These are phyloP conservation scores for Salix arbutifolia DNA, from an alignment of 345 rosid species.

Conservation along the genomic window DNA sequence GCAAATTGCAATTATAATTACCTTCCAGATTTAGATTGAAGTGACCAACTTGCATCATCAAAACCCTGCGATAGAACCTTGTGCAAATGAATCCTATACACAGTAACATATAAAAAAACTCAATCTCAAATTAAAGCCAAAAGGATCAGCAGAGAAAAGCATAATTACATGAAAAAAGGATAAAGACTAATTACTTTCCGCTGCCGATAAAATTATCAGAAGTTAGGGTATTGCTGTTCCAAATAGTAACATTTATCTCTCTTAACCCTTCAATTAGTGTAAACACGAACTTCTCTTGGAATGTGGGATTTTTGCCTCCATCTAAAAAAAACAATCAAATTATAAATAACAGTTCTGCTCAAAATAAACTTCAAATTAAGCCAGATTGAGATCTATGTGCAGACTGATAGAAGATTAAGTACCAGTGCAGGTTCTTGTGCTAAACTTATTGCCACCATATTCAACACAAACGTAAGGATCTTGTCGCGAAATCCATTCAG, in stretches of 20 bases:
- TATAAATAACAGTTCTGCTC: neutral
- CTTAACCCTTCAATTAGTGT: slow-evolving; percentile 74
- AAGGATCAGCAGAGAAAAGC: neutral
- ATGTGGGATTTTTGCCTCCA: slow-evolving; percentile 78
- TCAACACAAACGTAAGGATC: slow-evolving; percentile 35
- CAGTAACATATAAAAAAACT: slow-evolving; percentile 10
- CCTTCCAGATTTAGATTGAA: slow-evolving; percentile 83
- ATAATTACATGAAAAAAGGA: neutral
- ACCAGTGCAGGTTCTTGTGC: slow-evolving; percentile 35
- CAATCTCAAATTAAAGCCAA: neutral
- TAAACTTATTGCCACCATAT: slow-evolving; percentile 26
- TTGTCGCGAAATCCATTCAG: slow-evolving; percentile 33
- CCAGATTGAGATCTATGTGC: neutral
- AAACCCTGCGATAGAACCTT: slow-evolving; percentile 73
- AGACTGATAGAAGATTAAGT: neutral
- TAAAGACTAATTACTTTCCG: slow-evolving; percentile 56
- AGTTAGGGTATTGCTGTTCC: slow-evolving; percentile 62
- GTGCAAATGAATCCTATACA: slow-evolving; percentile 61
- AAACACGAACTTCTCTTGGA: slow-evolving; percentile 83
- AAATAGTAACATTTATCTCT: slow-evolving; percentile 52
- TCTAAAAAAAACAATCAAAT: slow-evolving; percentile 30
- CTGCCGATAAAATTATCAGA: slow-evolving; percentile 74
- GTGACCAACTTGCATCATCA: slow-evolving; percentile 71
- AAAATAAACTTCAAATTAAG: neutral
- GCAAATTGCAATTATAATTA: slow-evolving; percentile 9